Conservation (phyloP, 345 rosid species). For the Eucalyptus paniculata region DNA sequence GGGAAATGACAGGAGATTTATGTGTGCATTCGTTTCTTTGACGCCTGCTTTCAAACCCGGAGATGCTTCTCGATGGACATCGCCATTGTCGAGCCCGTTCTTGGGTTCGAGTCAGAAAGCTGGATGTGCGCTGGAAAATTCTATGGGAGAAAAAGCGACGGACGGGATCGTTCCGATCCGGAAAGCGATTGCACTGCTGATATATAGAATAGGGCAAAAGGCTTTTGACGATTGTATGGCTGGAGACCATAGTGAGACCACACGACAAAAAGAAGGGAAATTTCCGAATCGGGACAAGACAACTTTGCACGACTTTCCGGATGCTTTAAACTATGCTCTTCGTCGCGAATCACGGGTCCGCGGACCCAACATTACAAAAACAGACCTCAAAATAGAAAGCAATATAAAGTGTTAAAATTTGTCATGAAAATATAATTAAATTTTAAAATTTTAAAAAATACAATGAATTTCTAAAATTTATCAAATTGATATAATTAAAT, state of each 20-base stretch:
- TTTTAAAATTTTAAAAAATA: no score
- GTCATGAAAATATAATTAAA: fast-evolving
- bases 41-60: neutral
- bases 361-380: neutral
- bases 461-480: fast-evolving
- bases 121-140: neutral
- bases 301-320: neutral
- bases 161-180: neutral
- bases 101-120: neutral
- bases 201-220: neutral
- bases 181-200: neutral
- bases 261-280: neutral
- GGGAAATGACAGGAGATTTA: neutral
- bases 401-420: no score
- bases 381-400: fast-evolving
- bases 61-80: neutral
- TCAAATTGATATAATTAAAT: no score
- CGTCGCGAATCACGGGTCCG: neutral
- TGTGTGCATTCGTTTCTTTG: neutral
- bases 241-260: neutral
- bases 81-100: neutral
- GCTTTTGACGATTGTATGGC: neutral
- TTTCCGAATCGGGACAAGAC: neutral
- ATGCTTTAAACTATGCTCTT: neutral
- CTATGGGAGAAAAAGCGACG: neutral